Conservation (phyloP, 768 basidiomycete genomes). For the Crassisporium funariophilum region DNA sequence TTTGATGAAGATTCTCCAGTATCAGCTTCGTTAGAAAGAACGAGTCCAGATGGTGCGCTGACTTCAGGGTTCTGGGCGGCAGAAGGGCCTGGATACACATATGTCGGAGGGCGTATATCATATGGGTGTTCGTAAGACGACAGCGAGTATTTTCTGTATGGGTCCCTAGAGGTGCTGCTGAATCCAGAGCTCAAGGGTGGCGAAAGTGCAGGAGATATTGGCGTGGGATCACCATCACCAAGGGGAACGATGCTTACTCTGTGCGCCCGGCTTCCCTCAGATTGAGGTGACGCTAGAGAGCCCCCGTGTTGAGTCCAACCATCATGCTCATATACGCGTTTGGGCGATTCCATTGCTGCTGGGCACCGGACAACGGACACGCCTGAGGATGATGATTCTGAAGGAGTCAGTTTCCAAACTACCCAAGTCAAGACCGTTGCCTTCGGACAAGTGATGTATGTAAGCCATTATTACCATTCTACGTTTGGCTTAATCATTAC, state of each 20-base stretch:
- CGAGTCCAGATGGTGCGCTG: background rate
- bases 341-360: no score
- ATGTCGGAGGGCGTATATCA: constrained; percentile 56
- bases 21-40: background rate
- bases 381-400: no score
- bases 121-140: constrained; percentile 64
- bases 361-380: no score
- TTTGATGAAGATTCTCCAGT: constrained; percentile 20
- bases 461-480: constrained; percentile 9
- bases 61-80: background rate
- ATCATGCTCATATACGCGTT: no score
- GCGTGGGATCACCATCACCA: background rate
- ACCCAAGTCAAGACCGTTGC: background rate
- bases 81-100: constrained; percentile 35
- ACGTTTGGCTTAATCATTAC: constrained; percentile 7
- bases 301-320: no score
- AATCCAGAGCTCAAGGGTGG: background rate
- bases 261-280: background rate
- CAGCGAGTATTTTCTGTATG: constrained; percentile 46
- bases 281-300: no score
- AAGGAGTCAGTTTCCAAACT: no score
- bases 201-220: background rate
- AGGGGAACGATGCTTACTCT: constrained; percentile 9
- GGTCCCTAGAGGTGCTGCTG: constrained; percentile 13
- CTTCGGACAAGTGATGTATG: background rate